Percentiles rank a stretch among this genome's conserved stretches.
phyloP scores from a whole-genome alignment of 495 filamentous ascomycete genomes.

The Podospora sp. region DNA sequence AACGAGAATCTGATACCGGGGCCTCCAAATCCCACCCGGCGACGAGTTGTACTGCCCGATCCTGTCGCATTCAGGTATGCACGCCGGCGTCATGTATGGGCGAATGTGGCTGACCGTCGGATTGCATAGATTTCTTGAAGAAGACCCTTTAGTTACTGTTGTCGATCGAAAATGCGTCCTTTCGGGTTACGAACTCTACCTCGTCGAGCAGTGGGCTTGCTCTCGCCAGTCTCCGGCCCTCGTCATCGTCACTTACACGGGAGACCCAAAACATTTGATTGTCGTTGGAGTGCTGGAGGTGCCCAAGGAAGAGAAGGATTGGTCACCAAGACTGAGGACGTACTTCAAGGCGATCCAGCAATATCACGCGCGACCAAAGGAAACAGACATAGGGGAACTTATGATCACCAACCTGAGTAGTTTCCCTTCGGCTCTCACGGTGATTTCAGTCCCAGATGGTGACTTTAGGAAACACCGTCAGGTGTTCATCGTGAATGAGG shows the following conservation, averaged over 20 bases:
- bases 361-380: constrained; percentile 79
- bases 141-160: constrained; percentile 76
- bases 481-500: constrained; percentile 91
- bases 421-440: constrained; percentile 86
- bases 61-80: constrained; percentile 66
- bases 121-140: constrained; percentile 73
- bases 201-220: constrained; percentile 98
- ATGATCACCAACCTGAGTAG: constrained; percentile 93
- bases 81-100: neutral
- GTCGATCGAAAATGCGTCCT: constrained; percentile 69
- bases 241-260: constrained; percentile 91
- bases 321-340: constrained; percentile 75
- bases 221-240: constrained; percentile 88
- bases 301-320: constrained; percentile 75
- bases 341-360: constrained; percentile 87
- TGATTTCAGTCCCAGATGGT: constrained; percentile 85
- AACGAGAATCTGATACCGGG: constrained; percentile 18
- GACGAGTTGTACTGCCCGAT: constrained; percentile 69
- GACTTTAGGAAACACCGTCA: constrained; percentile 79
- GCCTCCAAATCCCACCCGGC: constrained; percentile 33
- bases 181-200: constrained; percentile 86
- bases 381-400: constrained; percentile 79
- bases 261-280: constrained; percentile 76
- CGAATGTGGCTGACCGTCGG: neutral
- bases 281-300: constrained; percentile 81